phyloP scores from a whole-genome alignment of 345 rosid species.

The Ceriops zippeliana region DNA sequence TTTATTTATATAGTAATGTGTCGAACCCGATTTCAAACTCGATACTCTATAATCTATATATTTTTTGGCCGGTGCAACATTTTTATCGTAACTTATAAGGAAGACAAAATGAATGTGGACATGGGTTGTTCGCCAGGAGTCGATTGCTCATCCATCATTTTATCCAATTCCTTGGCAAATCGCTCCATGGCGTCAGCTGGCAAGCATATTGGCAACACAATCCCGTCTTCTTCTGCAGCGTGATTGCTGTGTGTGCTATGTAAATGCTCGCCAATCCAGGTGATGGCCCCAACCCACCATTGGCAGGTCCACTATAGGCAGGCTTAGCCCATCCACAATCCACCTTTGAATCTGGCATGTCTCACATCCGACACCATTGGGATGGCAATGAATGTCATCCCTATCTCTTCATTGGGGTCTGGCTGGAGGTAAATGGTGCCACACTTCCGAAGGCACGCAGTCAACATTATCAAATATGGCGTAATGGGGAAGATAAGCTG shows the following conservation, averaged over 20 bases:
- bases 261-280: not conserved
- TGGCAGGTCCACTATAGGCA: constrained; percentile 17
- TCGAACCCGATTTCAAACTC: too few relatives aligned
- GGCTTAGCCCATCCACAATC: constrained; percentile 32
- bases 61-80: not conserved
- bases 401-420: constrained; percentile 13
- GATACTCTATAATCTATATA: too few relatives aligned
- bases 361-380: constrained; percentile 29
- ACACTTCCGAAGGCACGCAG: constrained; percentile 27
- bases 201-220: constrained; percentile 12
- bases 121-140: not conserved
- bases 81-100: not conserved
- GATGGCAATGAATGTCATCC: not conserved
- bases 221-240: constrained; percentile 15
- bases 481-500: not conserved
- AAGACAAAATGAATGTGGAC: not conserved
- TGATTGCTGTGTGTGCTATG: not conserved
- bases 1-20: too few relatives aligned
- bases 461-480: constrained; percentile 20
- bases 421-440: constrained; percentile 8
- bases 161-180: constrained; percentile 15
- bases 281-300: constrained; percentile 6
- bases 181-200: not conserved
- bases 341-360: constrained; percentile 13
- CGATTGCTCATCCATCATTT: not conserved